Conservation (phyloP, 192 early-diverging fungal genomes). For the Umbelopsis isabellina region DNA sequence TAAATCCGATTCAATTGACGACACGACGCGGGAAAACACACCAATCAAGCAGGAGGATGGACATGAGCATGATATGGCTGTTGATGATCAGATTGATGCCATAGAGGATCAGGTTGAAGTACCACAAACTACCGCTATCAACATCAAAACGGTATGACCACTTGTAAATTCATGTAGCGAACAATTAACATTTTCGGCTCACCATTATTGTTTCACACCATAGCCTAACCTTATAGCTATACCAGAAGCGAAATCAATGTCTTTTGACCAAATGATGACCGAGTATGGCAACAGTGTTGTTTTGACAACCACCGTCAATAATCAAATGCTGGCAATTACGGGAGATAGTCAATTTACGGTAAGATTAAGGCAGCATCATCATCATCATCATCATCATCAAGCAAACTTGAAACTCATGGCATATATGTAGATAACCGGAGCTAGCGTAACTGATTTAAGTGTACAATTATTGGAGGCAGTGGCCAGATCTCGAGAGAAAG, state of each 20-base stretch:
- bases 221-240: background rate
- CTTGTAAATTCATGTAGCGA: background rate
- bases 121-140: background rate
- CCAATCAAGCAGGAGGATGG: background rate
- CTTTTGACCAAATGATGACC: background rate
- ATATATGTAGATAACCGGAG: background rate
- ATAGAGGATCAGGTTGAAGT: background rate
- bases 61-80: background rate
- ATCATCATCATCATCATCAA: no score
- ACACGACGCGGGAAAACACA: background rate
- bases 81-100: background rate
- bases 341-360: background rate
- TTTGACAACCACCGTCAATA: background rate
- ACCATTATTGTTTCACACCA: no score
- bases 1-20: background rate
- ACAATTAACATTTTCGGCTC: background rate
- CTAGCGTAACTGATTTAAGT: background rate
- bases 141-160: background rate
- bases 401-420: no score
- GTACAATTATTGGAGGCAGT: background rate
- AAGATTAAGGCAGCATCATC: background rate
- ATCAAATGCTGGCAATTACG: background rate
- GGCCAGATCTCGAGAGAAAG: background rate
- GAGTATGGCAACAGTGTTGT: background rate
- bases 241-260: background rate